Evolutionary conservation across 1,284 basidiomycete species (phyloP).

Genomic region (Marasmius fiardii): DNA sequence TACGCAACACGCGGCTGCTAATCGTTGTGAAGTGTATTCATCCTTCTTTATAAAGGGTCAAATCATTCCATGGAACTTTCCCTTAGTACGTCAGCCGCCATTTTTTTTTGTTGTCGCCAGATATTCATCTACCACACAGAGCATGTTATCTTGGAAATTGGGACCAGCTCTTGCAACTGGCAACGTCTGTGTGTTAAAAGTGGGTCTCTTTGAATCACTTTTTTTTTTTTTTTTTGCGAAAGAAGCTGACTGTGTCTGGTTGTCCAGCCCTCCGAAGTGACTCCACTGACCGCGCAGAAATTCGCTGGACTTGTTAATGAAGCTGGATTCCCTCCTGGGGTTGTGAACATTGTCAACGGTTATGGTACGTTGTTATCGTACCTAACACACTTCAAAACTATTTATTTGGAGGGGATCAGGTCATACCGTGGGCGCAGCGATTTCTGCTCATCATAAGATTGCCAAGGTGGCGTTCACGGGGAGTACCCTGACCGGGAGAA

Average conservation of each 20-base stretch:
- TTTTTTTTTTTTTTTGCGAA: no score
- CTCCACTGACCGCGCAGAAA: constrained; percentile 59
- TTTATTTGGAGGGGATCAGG: neutral
- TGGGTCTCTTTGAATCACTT: no score
- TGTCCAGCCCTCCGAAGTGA: constrained; percentile 74
- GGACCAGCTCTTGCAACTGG: constrained; percentile 83
- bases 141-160: constrained; percentile 76
- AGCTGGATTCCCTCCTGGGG: constrained; percentile 65
- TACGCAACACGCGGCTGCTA: constrained; percentile 15
- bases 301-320: constrained; percentile 33
- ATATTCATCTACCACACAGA: neutral
- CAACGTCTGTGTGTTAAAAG: constrained; percentile 76
- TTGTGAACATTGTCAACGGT: constrained; percentile 66
- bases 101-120: neutral
- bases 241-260: no score
- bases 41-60: constrained; percentile 39
- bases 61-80: constrained; percentile 66
- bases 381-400: neutral
- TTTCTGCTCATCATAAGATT: constrained; percentile 51
- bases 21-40: neutral
- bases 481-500: constrained; percentile 64
- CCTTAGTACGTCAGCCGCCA: constrained; percentile 34
- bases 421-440: constrained; percentile 15
- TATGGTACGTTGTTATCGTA: constrained; percentile 39
- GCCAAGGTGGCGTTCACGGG: constrained; percentile 67